A percentile compares a stretch with the other conserved stretches of the same genome.
These are phyloP conservation scores for Fimicolochytrium jonesii DNA, from an alignment of 192 early-diverging fungal species.

Conservation along the genomic window DNA sequence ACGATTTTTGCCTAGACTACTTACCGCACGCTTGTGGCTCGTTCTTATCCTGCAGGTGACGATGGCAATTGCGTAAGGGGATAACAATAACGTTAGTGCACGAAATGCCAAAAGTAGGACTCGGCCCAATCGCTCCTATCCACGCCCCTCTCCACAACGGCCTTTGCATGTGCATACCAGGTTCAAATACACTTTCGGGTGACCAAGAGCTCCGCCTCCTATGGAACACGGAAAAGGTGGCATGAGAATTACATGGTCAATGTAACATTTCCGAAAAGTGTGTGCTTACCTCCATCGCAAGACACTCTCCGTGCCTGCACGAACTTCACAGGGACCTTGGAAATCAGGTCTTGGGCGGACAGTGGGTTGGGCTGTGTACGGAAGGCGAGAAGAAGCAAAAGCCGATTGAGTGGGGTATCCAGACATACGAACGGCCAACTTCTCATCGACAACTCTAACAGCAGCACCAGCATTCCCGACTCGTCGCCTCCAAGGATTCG, in stretches of 20 bases:
- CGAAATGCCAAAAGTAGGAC: too few species aligned
- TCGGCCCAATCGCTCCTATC: too few species aligned
- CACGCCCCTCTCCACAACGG: too few species aligned
- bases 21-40: conserved; percentile 70
- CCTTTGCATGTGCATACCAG: conserved; percentile 62
- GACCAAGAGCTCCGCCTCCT: conserved; percentile 85
- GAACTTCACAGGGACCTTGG: conserved; percentile 77
- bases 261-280: background rate
- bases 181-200: conserved; percentile 93
- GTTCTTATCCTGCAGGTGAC: conserved; percentile 52
- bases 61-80: too few species aligned
- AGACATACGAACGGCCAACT: background rate
- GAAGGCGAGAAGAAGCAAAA: background rate
- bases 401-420: background rate
- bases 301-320: conserved; percentile 68
- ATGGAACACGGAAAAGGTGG: background rate
- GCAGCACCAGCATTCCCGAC: background rate
- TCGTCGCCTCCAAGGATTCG: background rate
- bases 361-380: conserved; percentile 70
- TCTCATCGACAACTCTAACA: background rate
- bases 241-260: too few species aligned
- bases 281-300: conserved; percentile 77
- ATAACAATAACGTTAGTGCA: too few species aligned
- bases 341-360: conserved; percentile 89
- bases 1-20: background rate